phyloP scores from a whole-genome alignment of 345 rosid genomes.

The Eucalyptus shirleyi region DNA sequence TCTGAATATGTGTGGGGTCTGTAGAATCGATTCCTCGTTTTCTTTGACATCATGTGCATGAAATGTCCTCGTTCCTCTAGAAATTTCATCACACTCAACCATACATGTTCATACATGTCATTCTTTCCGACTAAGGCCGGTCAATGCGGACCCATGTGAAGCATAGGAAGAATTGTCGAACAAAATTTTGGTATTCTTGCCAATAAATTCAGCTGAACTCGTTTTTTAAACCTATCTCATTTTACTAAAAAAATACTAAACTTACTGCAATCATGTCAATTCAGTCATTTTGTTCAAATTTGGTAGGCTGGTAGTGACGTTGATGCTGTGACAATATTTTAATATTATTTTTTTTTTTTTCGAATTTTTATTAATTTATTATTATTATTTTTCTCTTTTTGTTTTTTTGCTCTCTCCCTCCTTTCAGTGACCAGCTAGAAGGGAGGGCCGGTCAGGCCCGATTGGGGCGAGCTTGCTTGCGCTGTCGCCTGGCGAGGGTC shows the following conservation, averaged over 20 bases:
- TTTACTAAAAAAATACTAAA: too few species aligned
- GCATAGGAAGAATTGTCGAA: neutral
- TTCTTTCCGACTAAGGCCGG: neutral
- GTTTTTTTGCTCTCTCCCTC: too few species aligned
- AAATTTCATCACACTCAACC: neutral
- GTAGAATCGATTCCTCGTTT: neutral
- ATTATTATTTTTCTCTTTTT: fast-evolving
- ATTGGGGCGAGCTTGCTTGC: too few species aligned
- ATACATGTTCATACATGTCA: neutral
- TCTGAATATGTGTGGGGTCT: neutral
- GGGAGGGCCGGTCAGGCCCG: too few species aligned
- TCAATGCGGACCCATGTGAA: neutral
- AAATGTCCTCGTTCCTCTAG: neutral
- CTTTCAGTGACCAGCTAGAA: fast-evolving
- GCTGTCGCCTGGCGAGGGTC: fast-evolving
- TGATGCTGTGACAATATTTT: too few species aligned
- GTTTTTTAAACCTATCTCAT: neutral
- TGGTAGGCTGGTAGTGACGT: too few species aligned
- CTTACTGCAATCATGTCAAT: fast-evolving
- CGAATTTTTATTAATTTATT: too few species aligned
- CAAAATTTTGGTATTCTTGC: neutral
- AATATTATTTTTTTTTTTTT: too few species aligned
- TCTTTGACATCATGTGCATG: neutral
- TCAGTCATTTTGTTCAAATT: fast-evolving
- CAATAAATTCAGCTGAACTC: neutral